phyloP scores from a whole-genome alignment of 441 rosid species.

The Biscutella laevigata region DNA sequence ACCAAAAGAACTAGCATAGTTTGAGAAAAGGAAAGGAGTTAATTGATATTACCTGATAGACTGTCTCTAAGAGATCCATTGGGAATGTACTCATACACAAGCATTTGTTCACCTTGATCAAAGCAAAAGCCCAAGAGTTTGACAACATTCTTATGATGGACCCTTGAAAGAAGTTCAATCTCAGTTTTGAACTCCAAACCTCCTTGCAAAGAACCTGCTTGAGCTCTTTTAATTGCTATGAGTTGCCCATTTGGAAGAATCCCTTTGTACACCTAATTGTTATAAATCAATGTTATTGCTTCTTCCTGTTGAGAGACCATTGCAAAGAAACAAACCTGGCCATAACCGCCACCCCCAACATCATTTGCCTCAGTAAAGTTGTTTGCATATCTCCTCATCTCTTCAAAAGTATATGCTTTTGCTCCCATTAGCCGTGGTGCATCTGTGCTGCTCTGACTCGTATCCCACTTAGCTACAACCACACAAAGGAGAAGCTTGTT shows the following conservation, averaged over 20 bases:
- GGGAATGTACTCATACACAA: slow-evolving; percentile 57
- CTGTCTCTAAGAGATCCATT: slow-evolving; percentile 56
- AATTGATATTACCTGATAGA: slow-evolving; percentile 56
- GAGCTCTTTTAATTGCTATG: slow-evolving; percentile 69
- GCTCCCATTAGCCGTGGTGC: slow-evolving; percentile 68
- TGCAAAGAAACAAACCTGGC: slow-evolving; percentile 43
- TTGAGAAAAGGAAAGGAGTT: too few relatives aligned
- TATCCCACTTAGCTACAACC: slow-evolving; percentile 55
- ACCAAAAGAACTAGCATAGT: too few relatives aligned
- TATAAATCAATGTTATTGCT: neutral
- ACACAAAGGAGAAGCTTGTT: slow-evolving; percentile 9
- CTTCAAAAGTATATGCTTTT: slow-evolving; percentile 67
- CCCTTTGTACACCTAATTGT: slow-evolving; percentile 68
- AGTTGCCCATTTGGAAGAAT: slow-evolving; percentile 48
- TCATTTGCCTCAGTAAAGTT: slow-evolving; percentile 54
- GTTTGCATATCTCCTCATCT: slow-evolving; percentile 50
- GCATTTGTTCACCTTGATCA: slow-evolving; percentile 63
- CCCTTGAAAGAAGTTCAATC: slow-evolving; percentile 84
- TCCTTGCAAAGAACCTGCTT: slow-evolving; percentile 80
- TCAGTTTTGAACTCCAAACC: slow-evolving; percentile 84
- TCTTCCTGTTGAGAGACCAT: neutral
- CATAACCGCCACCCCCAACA: slow-evolving; percentile 78
- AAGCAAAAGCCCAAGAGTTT: slow-evolving; percentile 67
- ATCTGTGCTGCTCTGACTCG: slow-evolving; percentile 35
- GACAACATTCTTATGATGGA: slow-evolving; percentile 81